phyloP scores from a whole-genome alignment of 164 flowering plant genomes.

The Brasenia schreberi region DNA sequence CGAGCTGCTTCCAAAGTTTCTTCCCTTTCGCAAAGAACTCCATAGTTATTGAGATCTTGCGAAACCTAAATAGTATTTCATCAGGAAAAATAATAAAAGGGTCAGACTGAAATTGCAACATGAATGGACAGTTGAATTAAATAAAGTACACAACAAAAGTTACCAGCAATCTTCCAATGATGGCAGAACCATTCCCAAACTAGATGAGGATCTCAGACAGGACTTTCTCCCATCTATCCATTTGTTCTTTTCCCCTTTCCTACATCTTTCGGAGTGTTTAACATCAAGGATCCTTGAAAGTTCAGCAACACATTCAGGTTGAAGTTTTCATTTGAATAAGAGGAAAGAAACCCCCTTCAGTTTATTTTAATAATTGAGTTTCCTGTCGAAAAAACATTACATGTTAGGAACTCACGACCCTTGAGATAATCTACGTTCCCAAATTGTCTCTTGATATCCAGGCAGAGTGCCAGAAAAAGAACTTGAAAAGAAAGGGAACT shows the following conservation, averaged over 20 bases:
- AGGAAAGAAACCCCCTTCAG: no score
- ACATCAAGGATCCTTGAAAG: no score
- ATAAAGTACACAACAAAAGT: background rate
- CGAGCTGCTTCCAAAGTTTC: constrained; percentile 54
- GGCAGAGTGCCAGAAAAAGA: no score
- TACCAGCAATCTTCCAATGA: constrained; percentile 60
- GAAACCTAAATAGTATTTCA: constrained; percentile 27
- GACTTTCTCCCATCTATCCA: constrained; percentile 58
- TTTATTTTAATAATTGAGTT: no score
- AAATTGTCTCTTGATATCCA: no score
- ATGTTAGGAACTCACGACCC: no score
- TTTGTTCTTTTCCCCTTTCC: constrained; percentile 40
- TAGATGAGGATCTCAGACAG: constrained; percentile 45
- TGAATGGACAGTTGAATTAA: no score
- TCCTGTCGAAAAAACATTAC: no score
- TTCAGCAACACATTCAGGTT: no score
- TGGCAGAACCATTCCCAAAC: constrained; percentile 50
- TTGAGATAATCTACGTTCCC: no score
- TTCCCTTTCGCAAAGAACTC: constrained; percentile 24
- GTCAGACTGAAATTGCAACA: background rate
- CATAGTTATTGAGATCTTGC: constrained; percentile 38
- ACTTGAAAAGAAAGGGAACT: no score
- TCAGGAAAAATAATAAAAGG: background rate
- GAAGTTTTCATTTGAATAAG: no score
- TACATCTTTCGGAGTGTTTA: constrained; percentile 16